Evolutionary conservation across 2,329 filamentous ascomycete genomes (phyloP), one percentile per base, ranked within the genome.

Genomic region (Ascochyta viciae-villosae): DNA sequence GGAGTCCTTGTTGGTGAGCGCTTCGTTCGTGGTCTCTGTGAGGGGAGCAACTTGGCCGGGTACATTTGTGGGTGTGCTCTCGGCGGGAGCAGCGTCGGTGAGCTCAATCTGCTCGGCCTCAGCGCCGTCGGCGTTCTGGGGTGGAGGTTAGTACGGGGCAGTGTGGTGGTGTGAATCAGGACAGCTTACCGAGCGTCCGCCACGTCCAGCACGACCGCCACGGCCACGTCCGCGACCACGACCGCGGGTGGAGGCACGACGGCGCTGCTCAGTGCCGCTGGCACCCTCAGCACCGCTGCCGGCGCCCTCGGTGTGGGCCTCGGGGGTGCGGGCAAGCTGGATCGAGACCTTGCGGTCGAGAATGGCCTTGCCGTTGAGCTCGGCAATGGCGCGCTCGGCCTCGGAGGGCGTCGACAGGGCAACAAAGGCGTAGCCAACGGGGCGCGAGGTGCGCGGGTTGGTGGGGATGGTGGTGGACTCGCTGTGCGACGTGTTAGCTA

Each of bases 381-480:
- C 92, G 71, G 87, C 84, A 72, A 99, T 98, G 75, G 95, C 95
- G 78, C 92, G 91, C 82, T 97, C 91, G 64, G 95, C 95, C 84
- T 98, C 95, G 66, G 87, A 87, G 58, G 95, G 91, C 64, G 94
- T 97, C 61, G 92, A 96, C 66, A 99, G 90, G 77, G 98, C 95
- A 78, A 99, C 95, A 78, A 99, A 99, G 76, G 95, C 95, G 80
- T 98, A 99, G 76, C 95, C 95, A 78, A 99, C 95, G 65, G 95
- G 94, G 77, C 95, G 94, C 81, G 92, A 94, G 81, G 94, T 99
- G 80, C 95, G 94, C 77, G 95, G 95, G 85, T 99, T 98, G 87
- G 96, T 96, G 69, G 95, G 95, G 81, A 99, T 99, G 71, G 95
- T 98, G 79, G 94, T 94, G 80, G 92, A 96, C 85, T 99, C 95